Conservation (phyloP, 768 basidiomycete species). For the Coprinellus micaceus region DNA sequence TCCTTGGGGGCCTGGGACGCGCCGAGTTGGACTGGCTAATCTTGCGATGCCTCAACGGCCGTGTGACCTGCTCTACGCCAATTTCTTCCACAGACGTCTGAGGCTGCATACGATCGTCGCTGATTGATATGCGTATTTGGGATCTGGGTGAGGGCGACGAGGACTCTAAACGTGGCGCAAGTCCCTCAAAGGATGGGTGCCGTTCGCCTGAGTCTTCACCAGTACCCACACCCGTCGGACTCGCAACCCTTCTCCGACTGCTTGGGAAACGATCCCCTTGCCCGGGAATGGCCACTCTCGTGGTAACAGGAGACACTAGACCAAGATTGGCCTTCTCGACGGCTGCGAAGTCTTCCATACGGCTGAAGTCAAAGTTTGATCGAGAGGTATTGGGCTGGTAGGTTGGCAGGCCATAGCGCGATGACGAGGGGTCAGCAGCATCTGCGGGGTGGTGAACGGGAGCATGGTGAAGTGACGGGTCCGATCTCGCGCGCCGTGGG, state of each 20-base stretch:
- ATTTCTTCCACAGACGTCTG: slow-evolving; percentile 7
- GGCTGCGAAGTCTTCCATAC: slow-evolving; percentile 74
- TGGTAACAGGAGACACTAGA: slow-evolving; percentile 40
- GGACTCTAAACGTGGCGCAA: background rate
- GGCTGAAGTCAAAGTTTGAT: slow-evolving; percentile 65
- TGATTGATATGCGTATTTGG: background rate
- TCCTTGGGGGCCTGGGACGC: slow-evolving; percentile 56
- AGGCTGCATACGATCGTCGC: slow-evolving; percentile 7
- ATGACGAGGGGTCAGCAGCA: slow-evolving; percentile 28
- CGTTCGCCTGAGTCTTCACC: background rate
- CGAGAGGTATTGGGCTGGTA: slow-evolving; percentile 62
- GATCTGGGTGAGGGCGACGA: background rate
- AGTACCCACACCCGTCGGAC: background rate
- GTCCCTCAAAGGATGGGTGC: background rate
- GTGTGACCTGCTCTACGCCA: slow-evolving; percentile 19
- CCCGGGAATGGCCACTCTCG: slow-evolving; percentile 35
- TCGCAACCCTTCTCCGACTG: background rate
- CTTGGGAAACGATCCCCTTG: slow-evolving; percentile 10
- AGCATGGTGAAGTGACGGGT: slow-evolving; percentile 35
- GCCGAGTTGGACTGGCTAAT: slow-evolving; percentile 74
- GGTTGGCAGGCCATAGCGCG: slow-evolving; percentile 53
- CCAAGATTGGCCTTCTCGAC: slow-evolving; percentile 68
- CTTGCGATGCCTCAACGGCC: slow-evolving; percentile 71
- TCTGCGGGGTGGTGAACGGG: slow-evolving; percentile 38
- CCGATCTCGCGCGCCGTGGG: slow-evolving; percentile 19